Base-by-base conservation (phyloP, 2,329 filamentous ascomycete species). In the Endoconidiophora laricicola region DNA sequence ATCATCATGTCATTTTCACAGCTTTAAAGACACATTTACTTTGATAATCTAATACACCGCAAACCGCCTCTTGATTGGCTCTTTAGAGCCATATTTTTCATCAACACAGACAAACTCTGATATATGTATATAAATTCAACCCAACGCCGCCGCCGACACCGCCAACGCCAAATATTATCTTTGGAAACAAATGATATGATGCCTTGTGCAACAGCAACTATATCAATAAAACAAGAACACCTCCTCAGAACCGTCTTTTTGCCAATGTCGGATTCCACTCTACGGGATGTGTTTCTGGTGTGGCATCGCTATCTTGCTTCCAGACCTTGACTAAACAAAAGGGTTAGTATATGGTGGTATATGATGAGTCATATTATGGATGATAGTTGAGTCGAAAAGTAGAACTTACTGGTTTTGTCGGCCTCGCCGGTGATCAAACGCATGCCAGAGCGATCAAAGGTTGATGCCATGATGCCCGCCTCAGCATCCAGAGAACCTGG, bases 401-500 rank as follows among this genome's bases (percentile, higher is more conserved):
- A 12, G 12, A 48, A 66, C 73, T 64, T 62, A 77, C 73, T 94
- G 0, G 88, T 94, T 73, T 98, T 98, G 63, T 98, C 91, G 4
- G 87, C 86, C 66, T 98, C 91, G 43, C 93, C 93, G 18, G 84
- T 88, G 55, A 98, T 94, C 58, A 98, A 69, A 57, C 91, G 77
- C 60, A 95, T 61, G 0, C 91, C 91, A 0, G 88, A 94, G 54
- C 76, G 76, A 60, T 98, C 91, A 61, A 94, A 98, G 0, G 82
- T 94, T 12, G 85, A 87, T 61, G 83, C 86, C 82, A 98, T 94
- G 57, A 98, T 79, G 48, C 93, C 93, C 4, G 86, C 81, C 66
- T 98, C 91, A 4, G 91, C 91, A 59, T 96, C 88, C 22, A 98
- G 69, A 16, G 85, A 93, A 46, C 91, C 91, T 0, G 91, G 91